Base-by-base conservation (phyloP, 495 filamentous ascomycete genomes). In the Trichodelitschia bisporula region DNA sequence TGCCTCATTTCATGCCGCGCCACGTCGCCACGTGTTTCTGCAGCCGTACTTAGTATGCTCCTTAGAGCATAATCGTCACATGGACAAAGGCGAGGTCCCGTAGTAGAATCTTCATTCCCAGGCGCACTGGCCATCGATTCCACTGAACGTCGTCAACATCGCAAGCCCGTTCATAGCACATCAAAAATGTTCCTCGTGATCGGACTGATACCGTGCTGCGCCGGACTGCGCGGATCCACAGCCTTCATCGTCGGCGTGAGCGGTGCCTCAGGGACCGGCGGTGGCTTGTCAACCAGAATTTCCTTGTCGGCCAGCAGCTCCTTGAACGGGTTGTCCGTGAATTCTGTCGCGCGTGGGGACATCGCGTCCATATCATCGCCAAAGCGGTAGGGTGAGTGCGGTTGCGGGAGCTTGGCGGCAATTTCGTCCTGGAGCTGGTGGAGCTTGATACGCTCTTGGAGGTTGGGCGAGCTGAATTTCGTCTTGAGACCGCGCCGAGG, bases 141-240 rank as follows among this genome's bases (percentile, higher is more conserved):
- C n/a, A n/a, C n/a, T n/a, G n/a, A n/a, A n/a, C n/a, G n/a, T n/a
- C n/a, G n/a, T n/a, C n/a, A n/a, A n/a, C n/a, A n/a, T n/a, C n/a
- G n/a, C n/a, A n/a, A n/a, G n/a, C n/a, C n/a, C n/a, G n/a, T 61
- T 55, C 48, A 57, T 43, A 58, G 40, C 11, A 58, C 50, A 37
- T 58, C 54, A 29, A 45, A 46, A 32, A 77, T 77, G 16, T 60
- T 71, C 30, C 70, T 50, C 24, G 63, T 61, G 32, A 77, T 72
- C n/a, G 69, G 68, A 9, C 59, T 66, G 41, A 66, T 64, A 4
- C 69, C 70, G 36, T 54, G 58, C 10, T 61, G 64, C 1, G 66
- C 64, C 4, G 71, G 71, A 38, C 67, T 72, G 20, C 71, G 44
- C 3, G 71, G 71, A 37, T 77, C 71, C 4, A 55, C 54, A 2